These are phyloP conservation scores for Scenedesmus sp. DNA, from an alignment of 163 green algal genomes.

Conservation along the genomic window DNA sequence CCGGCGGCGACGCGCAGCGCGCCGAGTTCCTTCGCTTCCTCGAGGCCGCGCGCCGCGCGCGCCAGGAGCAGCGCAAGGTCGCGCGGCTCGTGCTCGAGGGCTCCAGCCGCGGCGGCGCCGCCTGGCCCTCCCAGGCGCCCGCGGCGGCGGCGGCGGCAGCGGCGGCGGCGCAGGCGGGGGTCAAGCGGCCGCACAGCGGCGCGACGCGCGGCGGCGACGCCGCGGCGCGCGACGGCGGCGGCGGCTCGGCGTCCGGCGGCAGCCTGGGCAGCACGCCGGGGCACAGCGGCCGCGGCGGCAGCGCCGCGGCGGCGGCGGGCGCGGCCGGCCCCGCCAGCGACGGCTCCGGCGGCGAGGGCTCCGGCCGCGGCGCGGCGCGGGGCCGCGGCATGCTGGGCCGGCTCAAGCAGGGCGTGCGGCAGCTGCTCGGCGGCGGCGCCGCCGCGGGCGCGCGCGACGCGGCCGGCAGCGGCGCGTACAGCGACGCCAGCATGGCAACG, in stretches of 20 bases:
- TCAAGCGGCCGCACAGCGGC: background rate
- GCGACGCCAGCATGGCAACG: background rate
- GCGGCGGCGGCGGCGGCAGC: conserved; percentile 6
- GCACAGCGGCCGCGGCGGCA: background rate
- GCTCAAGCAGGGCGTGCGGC: conserved; percentile 11
- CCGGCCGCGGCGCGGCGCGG: background rate
- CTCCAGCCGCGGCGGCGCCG: conserved; percentile 40
- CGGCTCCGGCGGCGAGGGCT: conserved; percentile 2
- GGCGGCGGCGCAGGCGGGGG: background rate
- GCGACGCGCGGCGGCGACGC: background rate
- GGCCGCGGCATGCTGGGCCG: background rate
- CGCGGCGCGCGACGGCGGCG: no score
- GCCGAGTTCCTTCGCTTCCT: conserved; percentile 52
- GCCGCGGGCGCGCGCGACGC: no score
- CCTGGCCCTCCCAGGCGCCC: background rate
- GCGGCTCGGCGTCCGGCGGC: no score
- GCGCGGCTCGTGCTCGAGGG: conserved; percentile 79
- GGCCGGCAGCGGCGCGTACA: background rate
- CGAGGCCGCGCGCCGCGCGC: conserved; percentile 48
- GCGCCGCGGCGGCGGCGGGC: background rate
- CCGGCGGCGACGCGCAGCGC: background rate
- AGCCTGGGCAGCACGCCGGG: background rate
- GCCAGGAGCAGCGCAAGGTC: conserved; percentile 76
- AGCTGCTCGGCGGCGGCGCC: background rate
- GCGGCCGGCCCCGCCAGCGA: background rate